phyloP scores from a whole-genome alignment of 805 yeast genomes.

The Yarrowia sp. region DNA sequence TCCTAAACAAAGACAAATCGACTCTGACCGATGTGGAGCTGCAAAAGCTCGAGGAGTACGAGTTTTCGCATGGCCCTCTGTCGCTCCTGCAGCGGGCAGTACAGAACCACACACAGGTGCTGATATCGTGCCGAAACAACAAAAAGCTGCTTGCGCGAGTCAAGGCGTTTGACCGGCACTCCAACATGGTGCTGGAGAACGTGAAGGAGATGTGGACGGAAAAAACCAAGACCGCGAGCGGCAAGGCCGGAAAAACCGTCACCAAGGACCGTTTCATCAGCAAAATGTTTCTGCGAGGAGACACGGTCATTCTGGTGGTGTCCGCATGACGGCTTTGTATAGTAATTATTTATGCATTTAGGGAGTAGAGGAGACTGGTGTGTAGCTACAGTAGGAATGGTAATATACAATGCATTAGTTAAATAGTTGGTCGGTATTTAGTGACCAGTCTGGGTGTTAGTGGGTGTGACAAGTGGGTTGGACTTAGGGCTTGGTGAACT shows the following conservation, averaged over 20 bases:
- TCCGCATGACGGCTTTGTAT: constrained; percentile 40
- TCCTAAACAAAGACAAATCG: constrained; percentile 73
- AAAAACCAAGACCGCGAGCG: constrained; percentile 64
- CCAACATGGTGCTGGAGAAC: constrained; percentile 89
- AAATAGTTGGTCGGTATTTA: too few relatives aligned
- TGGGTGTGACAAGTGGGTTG: too few relatives aligned
- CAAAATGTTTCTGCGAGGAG: constrained; percentile 93
- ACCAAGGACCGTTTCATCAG: constrained; percentile 80
- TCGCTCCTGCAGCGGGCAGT: constrained; percentile 85
- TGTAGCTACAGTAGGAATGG: not conserved
- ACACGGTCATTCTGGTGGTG: constrained; percentile 85
- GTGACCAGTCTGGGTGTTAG: too few relatives aligned
- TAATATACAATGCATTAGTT: too few relatives aligned
- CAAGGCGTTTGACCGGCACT: constrained; percentile 94
- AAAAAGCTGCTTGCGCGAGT: constrained; percentile 90
- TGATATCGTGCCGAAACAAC: constrained; percentile 89
- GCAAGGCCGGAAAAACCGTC: constrained; percentile 71
- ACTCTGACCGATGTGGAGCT: constrained; percentile 83
- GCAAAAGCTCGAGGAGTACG: constrained; percentile 84
- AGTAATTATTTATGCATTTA: constrained; percentile 38
- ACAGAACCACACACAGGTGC: constrained; percentile 72
- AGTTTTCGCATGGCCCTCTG: constrained; percentile 89
- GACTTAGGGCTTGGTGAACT: too few relatives aligned
- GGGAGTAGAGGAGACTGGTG: too few relatives aligned
- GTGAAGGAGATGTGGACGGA: constrained; percentile 88